These are phyloP conservation scores for Globomyces sp. DNA, from an alignment of 371 early-diverging fungal species.

Conservation along the genomic window DNA sequence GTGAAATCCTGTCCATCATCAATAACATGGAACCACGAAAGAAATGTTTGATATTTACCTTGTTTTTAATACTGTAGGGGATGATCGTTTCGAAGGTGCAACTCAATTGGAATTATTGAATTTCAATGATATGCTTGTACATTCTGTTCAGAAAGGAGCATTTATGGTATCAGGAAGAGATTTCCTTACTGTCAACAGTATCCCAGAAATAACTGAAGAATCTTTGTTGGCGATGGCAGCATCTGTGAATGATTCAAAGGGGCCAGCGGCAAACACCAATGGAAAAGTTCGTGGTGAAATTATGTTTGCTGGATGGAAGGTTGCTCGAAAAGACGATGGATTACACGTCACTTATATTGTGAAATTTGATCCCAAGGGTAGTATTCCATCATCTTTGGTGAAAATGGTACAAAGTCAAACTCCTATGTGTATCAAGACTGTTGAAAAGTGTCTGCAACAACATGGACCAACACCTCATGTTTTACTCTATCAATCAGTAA, in stretches of 20 bases:
- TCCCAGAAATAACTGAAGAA: not conserved
- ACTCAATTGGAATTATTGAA: conserved; percentile 26
- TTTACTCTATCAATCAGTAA: not conserved
- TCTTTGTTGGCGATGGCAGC: conserved; percentile 24
- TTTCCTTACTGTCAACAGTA: conserved; percentile 24
- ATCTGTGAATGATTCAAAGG: conserved; percentile 28
- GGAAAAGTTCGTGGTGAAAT: conserved; percentile 33
- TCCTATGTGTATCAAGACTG: conserved; percentile 12
- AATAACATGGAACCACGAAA: conserved; percentile 24
- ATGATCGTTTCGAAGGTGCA: conserved; percentile 39
- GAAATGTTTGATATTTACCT: conserved; percentile 20
- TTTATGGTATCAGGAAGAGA: conserved; percentile 39
- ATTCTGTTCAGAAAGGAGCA: conserved; percentile 36
- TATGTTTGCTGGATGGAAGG: conserved; percentile 34
- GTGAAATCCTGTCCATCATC: conserved; percentile 34
- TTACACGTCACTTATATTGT: conserved; percentile 35
- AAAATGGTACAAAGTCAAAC: conserved; percentile 17
- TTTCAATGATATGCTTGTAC: conserved; percentile 26
- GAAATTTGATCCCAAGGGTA: conserved; percentile 41
- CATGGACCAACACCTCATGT: conserved; percentile 6
- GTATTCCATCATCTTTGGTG: conserved; percentile 24
- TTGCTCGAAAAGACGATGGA: conserved; percentile 13
- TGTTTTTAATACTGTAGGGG: conserved; percentile 23
- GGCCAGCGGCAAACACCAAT: conserved; percentile 13
- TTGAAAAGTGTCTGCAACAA: conserved; percentile 7